Evolutionary conservation across 2,329 filamentous ascomycete species (phyloP), one percentile per base, ranked within the genome.

Genomic region (Aspergillus oerlinghausenensis): DNA sequence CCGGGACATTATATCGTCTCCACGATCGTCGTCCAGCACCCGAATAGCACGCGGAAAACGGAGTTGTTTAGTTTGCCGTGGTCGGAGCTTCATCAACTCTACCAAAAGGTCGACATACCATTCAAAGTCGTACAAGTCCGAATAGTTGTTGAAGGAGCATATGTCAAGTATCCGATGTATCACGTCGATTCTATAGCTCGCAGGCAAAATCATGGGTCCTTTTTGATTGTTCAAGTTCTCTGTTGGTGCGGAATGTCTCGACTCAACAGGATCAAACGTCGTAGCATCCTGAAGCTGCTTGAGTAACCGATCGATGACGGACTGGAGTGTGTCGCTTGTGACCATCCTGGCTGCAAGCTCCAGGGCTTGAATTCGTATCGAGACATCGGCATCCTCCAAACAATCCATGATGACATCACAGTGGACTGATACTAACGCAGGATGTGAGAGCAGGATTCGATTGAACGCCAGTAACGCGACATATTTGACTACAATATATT

Each of bases 371-470:
- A 96, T 87, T 59, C 94, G 88, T 68, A 99, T 99, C 4, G 92
- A 96, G 58, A 99, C 94, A 67, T 99, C 94, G 0, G 90, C 82
- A 71, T 96, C 96, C 71, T 97, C 94, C 65, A 99, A 90, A 70
- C 94, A 99, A 67, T 95, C 89, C 71, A 99, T 81, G 61, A 99
- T 97, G 50, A 97, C 93, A 73, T 97, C 93, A 72, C 96, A 91
- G 70, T 99, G 94, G 70, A 93, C 84, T 4, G 90, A 87, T 28
- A 99, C 94, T 32, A 99, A 82, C 70, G 88, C 86, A 2, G 93
- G 89, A 70, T 99, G 92, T 0, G 92, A 94, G 21, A 84, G 74
- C 29, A 96, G 93, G 65, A 99, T 96, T 70, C 92, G 93, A 71
- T 96, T 96, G 75, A 99, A 96, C 1, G 94, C 93, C 59, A 99